Base-by-base conservation (phyloP, 1,139 yeast species). In the Yamadazyma aaseri region DNA sequence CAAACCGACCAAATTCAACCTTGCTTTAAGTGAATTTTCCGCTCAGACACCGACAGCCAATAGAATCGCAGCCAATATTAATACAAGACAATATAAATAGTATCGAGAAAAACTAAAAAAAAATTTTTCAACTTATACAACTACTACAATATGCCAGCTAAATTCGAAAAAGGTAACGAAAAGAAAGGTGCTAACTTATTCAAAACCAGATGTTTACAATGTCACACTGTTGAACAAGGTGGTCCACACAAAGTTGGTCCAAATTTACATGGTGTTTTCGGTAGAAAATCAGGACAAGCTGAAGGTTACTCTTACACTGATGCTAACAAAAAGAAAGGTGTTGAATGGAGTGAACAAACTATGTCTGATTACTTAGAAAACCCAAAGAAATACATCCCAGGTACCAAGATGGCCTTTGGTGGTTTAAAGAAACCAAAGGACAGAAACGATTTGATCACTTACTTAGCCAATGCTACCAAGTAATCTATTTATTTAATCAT, bases 351-450 rank as follows among this genome's bases (percentile, higher is more conserved):
- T 50, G 94, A 81, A 62, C 92, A 89, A 64, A 79, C 89, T 67
- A 79, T 92, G 84, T 78, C 83, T 56, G 96, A 86, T 67, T 92
- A 92, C 82, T 82, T 92, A 71, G 95, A 85, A 73, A 94, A 92
- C 86, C 98, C 98, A 76, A 92, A 92, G 95, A 92, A 92, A 78
- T 92, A 89, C 77, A 89, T 92, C 56, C 98, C 98, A 62, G 98
- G 98, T 71, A 92, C 97, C 76, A 92, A 92, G 84, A 92, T 92
- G 98, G 98, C 98, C 50, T 92, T 92, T 60, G 98, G 97, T 75
- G 98, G 98, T 74, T 82, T 92, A 71, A 92, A 92, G 92, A 92
- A 92, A 81, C 81, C 90, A 51, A 92, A 89, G 85, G 98, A 92
- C 79, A 87, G 97, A 82, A 86, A 87, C 73, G 97, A 92, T 67